Percentiles rank a stretch among this genome's conserved stretches.
Evolutionary conservation across 2,329 filamentous ascomycete genomes (phyloP).

Genomic region (Talaromyces pinophilus): DNA sequence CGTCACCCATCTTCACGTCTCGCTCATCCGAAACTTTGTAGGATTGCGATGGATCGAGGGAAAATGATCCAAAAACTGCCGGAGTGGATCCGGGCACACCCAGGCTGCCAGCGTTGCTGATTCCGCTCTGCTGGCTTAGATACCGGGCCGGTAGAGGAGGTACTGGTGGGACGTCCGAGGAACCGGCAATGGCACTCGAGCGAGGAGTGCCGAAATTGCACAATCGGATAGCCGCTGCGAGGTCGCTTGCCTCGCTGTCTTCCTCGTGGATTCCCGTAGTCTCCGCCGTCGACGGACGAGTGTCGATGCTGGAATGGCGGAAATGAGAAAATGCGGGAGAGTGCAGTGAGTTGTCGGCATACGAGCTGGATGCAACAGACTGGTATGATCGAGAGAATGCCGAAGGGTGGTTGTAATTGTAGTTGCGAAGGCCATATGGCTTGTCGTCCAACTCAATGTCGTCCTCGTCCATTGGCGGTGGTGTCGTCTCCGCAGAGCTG

Average conservation of each 20-base stretch:
- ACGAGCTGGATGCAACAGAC: conserved; percentile 62
- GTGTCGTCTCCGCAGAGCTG: conserved; percentile 90
- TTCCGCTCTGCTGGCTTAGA: conserved; percentile 62
- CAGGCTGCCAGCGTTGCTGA: conserved; percentile 27
- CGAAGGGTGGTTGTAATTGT: conserved; percentile 50
- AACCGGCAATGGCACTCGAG: conserved; percentile 62
- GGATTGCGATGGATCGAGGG: conserved; percentile 48
- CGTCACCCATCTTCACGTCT: conserved; percentile 70
- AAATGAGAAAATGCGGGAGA: conserved; percentile 57
- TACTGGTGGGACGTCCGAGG: conserved; percentile 78
- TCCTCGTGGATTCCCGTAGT: conserved; percentile 74
- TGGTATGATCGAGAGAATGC: conserved; percentile 78
- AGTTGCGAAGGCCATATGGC: conserved; percentile 37
- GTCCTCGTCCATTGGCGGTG: conserved; percentile 74
- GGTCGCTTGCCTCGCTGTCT: conserved; percentile 79
- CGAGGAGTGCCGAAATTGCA: conserved; percentile 84
- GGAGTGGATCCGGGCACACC: conserved; percentile 38
- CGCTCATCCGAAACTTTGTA: conserved; percentile 54
- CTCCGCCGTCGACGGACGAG: conserved; percentile 76
- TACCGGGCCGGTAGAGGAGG: conserved; percentile 83
- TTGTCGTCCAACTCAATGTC: conserved; percentile 49
- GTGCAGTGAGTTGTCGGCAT: conserved; percentile 56
- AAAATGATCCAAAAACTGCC: conserved; percentile 45
- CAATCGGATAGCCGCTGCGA: conserved; percentile 86
- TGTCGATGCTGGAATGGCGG: conserved; percentile 73